Evolutionary conservation across 805 yeast genomes (phyloP), one percentile per base, ranked within the genome.

Genomic region (Schwanniomyces vanrijiae): DNA sequence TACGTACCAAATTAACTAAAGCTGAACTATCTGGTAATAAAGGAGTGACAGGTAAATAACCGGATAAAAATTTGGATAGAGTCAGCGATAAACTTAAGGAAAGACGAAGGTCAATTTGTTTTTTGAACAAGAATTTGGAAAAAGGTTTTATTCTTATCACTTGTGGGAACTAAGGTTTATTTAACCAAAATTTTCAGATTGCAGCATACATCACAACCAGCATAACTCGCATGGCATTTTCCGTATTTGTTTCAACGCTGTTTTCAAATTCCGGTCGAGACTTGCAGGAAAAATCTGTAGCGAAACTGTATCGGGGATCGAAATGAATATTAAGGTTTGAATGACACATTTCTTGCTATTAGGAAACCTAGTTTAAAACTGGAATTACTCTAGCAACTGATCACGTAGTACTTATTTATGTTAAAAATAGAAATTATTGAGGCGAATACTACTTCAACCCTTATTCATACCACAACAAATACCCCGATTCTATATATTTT

Each of bases 41-140:
- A 47, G 40, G 50, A 47, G 44, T 40, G 50, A 47, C 50, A 47
- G 50, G 50, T 47, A 19, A 29, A 40, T 21, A 39, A 47, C 50
- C 50, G 50, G 50, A 47, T 33, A 35, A 25, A 25, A 43, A 25
- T 31, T 31, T 31, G 35, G 35, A 31, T 31, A 31, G 35, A 31
- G 11, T 31, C 42, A 21, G 37, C 39, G 13, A 40, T 34, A 14
- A 40, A 47, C 25, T 37, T 39, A 37, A 48, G 18, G 47, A 24
- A 24, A 18, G 47, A 40, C 37, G 14, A 4, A 13, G 11, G 31
- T 45, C 24, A 37, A 44, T 21, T 24, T 29, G 16, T 20, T 37
- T 37, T n/a, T 20, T 19, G 4, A 37, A 2, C 19, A 10, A 20
- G 20, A 19, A 21, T 37, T 37, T 13, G 22, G 16, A 35, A 21